A percentile compares a stretch with the other conserved stretches of the same genome.
phyloP scores from a whole-genome alignment of 2,329 filamentous ascomycete genomes.

The Phyllosticta citrichinensis region DNA sequence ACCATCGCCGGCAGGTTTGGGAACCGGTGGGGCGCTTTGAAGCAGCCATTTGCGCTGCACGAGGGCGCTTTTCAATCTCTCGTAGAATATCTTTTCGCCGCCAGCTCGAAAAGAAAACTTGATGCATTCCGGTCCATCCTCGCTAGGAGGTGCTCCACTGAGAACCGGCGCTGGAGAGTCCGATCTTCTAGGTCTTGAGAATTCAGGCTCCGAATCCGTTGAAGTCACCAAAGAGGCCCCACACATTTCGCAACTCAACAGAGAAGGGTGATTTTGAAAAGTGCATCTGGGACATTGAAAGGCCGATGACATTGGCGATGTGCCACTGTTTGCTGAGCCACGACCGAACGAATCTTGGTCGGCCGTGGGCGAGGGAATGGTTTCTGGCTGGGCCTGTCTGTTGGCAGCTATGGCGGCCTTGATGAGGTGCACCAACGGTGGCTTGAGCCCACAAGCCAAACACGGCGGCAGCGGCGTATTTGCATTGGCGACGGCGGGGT shows the following conservation, averaged over 20 bases:
- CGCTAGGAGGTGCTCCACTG: constrained; percentile 32
- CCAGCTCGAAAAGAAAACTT: constrained; percentile 88
- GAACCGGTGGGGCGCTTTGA: constrained; percentile 78
- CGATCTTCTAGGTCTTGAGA: constrained; percentile 38
- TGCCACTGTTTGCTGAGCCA: constrained; percentile 16
- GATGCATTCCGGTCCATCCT: constrained; percentile 61
- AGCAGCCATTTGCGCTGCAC: constrained; percentile 94
- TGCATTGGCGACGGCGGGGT: constrained; percentile 67
- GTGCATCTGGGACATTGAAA: constrained; percentile 72
- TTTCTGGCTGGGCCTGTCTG: constrained; percentile 29
- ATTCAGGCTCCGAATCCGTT: constrained; percentile 33
- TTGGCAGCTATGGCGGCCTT: constrained; percentile 76
- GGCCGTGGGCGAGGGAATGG: constrained; percentile 14
- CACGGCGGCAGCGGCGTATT: constrained; percentile 79
- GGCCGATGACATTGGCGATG: constrained; percentile 5
- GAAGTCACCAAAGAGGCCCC: constrained; percentile 60
- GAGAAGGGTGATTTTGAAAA: constrained; percentile 82
- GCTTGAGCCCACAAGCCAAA: constrained; percentile 87
- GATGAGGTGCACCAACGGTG: constrained; percentile 67
- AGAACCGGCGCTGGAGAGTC: constrained; percentile 73
- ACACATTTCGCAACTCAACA: constrained; percentile 83
- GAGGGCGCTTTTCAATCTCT: constrained; percentile 77
- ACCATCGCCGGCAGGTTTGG: constrained; percentile 42
- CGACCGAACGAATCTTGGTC: constrained; percentile 30
- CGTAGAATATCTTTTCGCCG: constrained; percentile 82